Percentiles rank a stretch among this genome's conserved stretches.
Evolutionary conservation across 192 early-diverging fungal genomes (phyloP).

Genomic region (Linnemannia hyalina): DNA sequence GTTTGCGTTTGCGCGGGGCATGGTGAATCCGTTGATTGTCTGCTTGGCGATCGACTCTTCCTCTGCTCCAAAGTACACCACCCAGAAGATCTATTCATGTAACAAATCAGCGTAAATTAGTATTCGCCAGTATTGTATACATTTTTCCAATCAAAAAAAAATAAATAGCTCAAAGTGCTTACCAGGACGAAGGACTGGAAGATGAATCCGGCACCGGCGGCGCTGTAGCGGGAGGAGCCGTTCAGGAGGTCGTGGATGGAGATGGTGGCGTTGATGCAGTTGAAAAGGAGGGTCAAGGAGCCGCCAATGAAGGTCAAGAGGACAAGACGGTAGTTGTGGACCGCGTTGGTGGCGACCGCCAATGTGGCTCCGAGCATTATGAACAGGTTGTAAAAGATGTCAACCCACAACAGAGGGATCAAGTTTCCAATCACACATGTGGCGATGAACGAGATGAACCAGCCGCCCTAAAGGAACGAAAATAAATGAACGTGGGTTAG

Average conservation of each 20-base stretch:
- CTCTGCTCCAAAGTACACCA: slow-evolving; percentile 77
- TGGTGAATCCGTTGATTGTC: slow-evolving; percentile 50
- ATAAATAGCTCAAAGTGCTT: slow-evolving; percentile 1
- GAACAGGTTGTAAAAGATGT: slow-evolving; percentile 59
- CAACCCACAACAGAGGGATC: slow-evolving; percentile 44
- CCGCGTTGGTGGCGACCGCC: slow-evolving; percentile 38
- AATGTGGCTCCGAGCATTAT: slow-evolving; percentile 45
- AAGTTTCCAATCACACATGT: slow-evolving; percentile 28
- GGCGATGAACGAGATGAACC: slow-evolving; percentile 59
- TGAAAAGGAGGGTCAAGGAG: slow-evolving; percentile 22
- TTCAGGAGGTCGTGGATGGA: background rate
- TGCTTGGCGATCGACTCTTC: slow-evolving; percentile 64
- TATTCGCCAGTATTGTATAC: background rate
- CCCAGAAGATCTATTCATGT: slow-evolving; percentile 69
- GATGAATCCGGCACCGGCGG: slow-evolving; percentile 58
- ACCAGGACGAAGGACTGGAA: slow-evolving; percentile 55
- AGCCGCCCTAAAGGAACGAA: slow-evolving; percentile 50
- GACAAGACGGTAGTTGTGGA: slow-evolving; percentile 54
- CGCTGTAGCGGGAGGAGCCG: slow-evolving; percentile 22
- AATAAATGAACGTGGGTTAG: background rate
- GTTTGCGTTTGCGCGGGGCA: slow-evolving; percentile 16
- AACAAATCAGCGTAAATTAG: slow-evolving; percentile 15
- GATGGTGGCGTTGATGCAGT: slow-evolving; percentile 8
- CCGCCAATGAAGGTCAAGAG: slow-evolving; percentile 56
- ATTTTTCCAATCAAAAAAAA: background rate